Base-by-base conservation (phyloP, 768 basidiomycete genomes). In the Mycena rebaudengoi region DNA sequence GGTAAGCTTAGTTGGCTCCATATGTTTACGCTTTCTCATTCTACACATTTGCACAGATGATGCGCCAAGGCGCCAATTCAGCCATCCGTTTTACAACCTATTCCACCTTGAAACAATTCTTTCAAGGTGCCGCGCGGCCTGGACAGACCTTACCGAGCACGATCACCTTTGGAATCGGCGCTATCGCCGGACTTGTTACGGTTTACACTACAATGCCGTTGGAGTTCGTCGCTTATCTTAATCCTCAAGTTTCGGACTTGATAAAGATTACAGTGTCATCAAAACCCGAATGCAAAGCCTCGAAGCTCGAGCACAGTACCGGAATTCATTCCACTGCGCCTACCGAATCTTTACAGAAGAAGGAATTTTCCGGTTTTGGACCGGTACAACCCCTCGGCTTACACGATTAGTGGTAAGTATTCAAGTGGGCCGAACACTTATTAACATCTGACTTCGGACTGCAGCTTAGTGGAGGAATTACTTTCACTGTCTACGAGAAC, bases 221-320 rank as follows among this genome's bases (percentile, higher is more conserved):
- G 14, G 92, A 94, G 91, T 91, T 46, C 46, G 86, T 81, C 8
- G 23, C n/a, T n/a, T n/a, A 21, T 60, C 30, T 45, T 28, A 33
- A 33, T 40, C 48, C 60, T 48, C 29, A 20, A 14, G 4, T 33
- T 20, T n/a, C 7, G 26, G 13, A 25, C 26, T 28, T 28, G 57
- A 10, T 41, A 49, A 23, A 32, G 66, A 33, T 53, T 44, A 14
- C 67, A 97, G 95, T 72, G 96, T 98, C 29, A 88, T 99, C 78
- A 99, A 99, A 79, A 99, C 98, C 12, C 88, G 97, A 25, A 99
- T 99, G 98, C 98, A 99, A 76, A 90, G 94, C 6, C 83, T 99
- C 11, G 85, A 87, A 58, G 98, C 97, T 0, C 83, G 86, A 11
- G 78, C 82, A 23, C 90, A 95, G 62, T 99, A 99, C 74, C 88